Conservation (phyloP, 495 filamentous ascomycete species). For the Aspergillus bridgeri region DNA sequence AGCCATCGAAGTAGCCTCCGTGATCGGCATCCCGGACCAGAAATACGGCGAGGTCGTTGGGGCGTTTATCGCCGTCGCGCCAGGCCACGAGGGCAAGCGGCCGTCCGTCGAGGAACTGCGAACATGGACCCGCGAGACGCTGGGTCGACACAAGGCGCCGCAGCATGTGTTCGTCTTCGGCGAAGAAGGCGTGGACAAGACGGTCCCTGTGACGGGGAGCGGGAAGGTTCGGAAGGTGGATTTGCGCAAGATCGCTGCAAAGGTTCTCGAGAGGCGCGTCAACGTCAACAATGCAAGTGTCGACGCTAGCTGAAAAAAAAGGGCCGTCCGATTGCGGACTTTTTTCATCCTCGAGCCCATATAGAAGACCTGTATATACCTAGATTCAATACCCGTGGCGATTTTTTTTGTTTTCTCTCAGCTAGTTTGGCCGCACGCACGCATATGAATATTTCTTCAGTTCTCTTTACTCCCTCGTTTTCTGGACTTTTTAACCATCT, state of each 20-base stretch:
- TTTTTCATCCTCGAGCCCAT: background rate
- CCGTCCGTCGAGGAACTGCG: conserved; percentile 51
- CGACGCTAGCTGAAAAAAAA: background rate
- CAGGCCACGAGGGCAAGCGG: conserved; percentile 22
- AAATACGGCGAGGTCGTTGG: conserved; percentile 67
- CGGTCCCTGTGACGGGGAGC: conserved; percentile 64
- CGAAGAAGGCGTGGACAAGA: conserved; percentile 50
- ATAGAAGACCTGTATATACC: background rate
- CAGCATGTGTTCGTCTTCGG: conserved; percentile 64
- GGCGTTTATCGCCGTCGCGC: conserved; percentile 50
- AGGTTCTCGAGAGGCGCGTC: conserved; percentile 35
- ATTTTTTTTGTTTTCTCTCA: background rate
- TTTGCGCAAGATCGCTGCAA: conserved; percentile 55
- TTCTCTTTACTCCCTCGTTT: too few species aligned
- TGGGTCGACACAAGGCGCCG: conserved; percentile 67
- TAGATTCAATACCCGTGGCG: conserved; percentile 1
- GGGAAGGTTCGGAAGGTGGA: conserved; percentile 70
- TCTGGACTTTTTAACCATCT: background rate
- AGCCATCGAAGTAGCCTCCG: conserved; percentile 52
- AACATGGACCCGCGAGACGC: conserved; percentile 55
- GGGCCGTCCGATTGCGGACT: background rate
- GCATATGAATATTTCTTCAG: background rate
- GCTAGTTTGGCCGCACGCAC: background rate
- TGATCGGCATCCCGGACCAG: conserved; percentile 59
- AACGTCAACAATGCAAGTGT: background rate